phyloP scores from a whole-genome alignment of 805 yeast genomes.

The Nakazawaea ambrosiae region DNA sequence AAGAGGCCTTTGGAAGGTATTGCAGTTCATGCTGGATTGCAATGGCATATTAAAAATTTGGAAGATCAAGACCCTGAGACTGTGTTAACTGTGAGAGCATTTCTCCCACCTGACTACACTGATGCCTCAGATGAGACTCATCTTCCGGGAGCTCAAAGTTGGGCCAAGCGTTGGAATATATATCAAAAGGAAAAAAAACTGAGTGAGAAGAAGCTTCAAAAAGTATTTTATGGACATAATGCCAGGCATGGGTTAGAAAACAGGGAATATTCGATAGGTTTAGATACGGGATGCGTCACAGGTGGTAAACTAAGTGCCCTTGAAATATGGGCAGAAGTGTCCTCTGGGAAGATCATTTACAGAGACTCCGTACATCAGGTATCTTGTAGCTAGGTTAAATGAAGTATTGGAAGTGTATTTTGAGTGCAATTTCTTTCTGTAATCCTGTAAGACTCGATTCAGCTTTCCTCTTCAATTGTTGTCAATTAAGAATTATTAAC shows the following conservation, averaged over 20 bases:
- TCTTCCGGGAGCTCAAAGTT: slow-evolving; percentile 21
- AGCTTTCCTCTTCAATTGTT: too few relatives aligned
- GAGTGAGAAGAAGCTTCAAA: not conserved
- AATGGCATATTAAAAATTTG: slow-evolving; percentile 50
- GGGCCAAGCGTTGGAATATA: slow-evolving; percentile 26
- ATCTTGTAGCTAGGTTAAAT: slow-evolving; percentile 16
- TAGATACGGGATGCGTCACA: slow-evolving; percentile 77
- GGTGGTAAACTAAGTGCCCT: slow-evolving; percentile 67
- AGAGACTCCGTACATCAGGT: slow-evolving; percentile 21
- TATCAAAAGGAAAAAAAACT: slow-evolving; percentile 15
- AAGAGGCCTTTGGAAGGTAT: slow-evolving; percentile 30
- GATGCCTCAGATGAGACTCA: slow-evolving; percentile 42
- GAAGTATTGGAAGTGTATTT: not conserved
- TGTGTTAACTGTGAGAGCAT: slow-evolving; percentile 62
- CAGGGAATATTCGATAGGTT: slow-evolving; percentile 63
- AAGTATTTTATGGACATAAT: slow-evolving; percentile 84
- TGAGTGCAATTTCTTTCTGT: too few relatives aligned
- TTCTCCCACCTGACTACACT: slow-evolving; percentile 58
- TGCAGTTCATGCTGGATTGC: slow-evolving; percentile 80
- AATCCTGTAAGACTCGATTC: too few relatives aligned
- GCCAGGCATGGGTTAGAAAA: slow-evolving; percentile 69
- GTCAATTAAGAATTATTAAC: too few relatives aligned
- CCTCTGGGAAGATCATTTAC: slow-evolving; percentile 16
- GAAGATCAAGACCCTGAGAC: slow-evolving; percentile 55
- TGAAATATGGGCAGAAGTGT: slow-evolving; percentile 34